phyloP scores from a whole-genome alignment of 805 yeast species.

The Metschnikowia matae region DNA sequence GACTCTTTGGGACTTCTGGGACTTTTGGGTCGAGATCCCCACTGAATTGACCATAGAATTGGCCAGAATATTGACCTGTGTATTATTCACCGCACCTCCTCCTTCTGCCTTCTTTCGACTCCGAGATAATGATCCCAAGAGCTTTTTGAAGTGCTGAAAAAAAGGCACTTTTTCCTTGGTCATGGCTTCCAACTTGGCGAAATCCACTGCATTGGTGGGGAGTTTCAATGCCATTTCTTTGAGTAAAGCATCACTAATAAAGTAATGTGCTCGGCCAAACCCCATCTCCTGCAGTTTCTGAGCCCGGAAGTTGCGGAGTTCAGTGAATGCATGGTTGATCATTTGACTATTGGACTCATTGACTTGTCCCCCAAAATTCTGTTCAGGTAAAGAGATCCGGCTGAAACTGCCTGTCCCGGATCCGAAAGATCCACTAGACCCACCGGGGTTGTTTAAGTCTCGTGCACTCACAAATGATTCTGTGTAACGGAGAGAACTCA shows the following conservation, averaged over 20 bases:
- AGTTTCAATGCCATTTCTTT: constrained; percentile 52
- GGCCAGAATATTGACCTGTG: too few species aligned
- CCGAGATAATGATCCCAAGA: constrained; percentile 28
- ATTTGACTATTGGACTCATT: constrained; percentile 19
- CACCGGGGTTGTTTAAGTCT: constrained; percentile 5
- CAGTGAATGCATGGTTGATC: constrained; percentile 27
- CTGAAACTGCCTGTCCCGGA: constrained; percentile 5
- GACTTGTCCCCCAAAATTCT: constrained; percentile 15
- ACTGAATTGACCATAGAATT: too few species aligned
- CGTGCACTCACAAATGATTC: constrained; percentile 27
- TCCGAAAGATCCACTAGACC: too few species aligned
- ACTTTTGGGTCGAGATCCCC: not conserved
- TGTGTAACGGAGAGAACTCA: constrained; percentile 18
- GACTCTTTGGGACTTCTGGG: not conserved
- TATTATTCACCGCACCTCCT: too few species aligned
- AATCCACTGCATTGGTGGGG: constrained; percentile 50
- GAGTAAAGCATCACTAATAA: constrained; percentile 33
- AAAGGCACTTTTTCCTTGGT: constrained; percentile 26
- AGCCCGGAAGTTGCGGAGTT: constrained; percentile 41
- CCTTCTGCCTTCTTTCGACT: constrained; percentile 24
- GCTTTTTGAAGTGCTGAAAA: constrained; percentile 38
- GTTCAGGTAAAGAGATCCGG: constrained; percentile 21
- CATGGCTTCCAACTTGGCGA: constrained; percentile 35
- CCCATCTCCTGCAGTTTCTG: constrained; percentile 40
- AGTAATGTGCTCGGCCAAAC: constrained; percentile 21